Evolutionary conservation across 106 monocot genomes (phyloP).

Genomic region (Iris macrosiphon): DNA sequence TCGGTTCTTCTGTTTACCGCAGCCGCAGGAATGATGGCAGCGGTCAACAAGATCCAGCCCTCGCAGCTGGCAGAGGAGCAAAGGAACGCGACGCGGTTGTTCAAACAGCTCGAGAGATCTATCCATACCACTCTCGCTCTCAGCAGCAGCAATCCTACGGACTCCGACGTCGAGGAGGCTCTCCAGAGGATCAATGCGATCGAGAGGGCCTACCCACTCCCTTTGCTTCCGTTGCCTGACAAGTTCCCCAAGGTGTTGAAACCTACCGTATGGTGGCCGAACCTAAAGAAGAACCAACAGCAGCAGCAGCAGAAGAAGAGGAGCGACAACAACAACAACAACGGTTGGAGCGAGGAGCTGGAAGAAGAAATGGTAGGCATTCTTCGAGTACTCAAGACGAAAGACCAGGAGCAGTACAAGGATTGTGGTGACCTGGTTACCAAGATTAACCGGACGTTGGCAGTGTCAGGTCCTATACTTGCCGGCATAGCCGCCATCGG

Average conservation of each 20-base stretch:
- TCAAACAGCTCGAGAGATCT: conserved; percentile 49
- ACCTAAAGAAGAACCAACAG: no score
- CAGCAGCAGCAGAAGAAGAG: neutral
- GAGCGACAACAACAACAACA: neutral
- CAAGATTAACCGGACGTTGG: conserved; percentile 42
- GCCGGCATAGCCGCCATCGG: conserved; percentile 40
- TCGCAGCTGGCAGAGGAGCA: conserved; percentile 91
- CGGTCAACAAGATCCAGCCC: conserved; percentile 74
- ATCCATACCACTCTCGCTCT: conserved; percentile 23
- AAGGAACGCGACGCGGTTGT: conserved; percentile 60
- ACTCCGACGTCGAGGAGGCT: conserved; percentile 31
- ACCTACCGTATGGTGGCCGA: conserved; percentile 78
- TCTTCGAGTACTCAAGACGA: conserved; percentile 30
- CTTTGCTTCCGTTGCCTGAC: conserved; percentile 59
- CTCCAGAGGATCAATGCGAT: conserved; percentile 59
- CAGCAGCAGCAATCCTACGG: neutral
- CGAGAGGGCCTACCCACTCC: conserved; percentile 63
- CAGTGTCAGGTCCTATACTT: conserved; percentile 45
- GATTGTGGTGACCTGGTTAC: conserved; percentile 28
- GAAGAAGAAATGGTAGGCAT: conserved; percentile 49
- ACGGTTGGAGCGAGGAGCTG: conserved; percentile 45
- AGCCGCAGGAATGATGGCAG: conserved; percentile 26
- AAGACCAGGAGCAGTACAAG: conserved; percentile 49
- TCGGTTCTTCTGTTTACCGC: conserved; percentile 31
- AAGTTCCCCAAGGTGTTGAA: conserved; percentile 61